These are phyloP conservation scores for Clausena lansium DNA, from an alignment of 345 rosid species.

Conservation along the genomic window DNA sequence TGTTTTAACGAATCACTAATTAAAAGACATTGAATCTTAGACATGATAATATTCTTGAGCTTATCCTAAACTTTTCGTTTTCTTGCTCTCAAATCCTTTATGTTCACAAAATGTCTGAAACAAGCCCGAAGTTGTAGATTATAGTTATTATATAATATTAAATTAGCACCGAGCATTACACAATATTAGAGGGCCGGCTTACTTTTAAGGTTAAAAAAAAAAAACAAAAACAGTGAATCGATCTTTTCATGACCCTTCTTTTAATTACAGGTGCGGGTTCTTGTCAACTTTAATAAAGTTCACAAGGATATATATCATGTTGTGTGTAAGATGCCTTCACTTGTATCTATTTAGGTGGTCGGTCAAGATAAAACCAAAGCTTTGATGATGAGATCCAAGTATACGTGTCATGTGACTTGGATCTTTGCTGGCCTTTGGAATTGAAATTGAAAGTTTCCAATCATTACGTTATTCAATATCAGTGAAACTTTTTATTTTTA, in stretches of 20 bases:
- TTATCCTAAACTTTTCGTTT: neutral
- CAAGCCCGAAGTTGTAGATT: constrained; percentile 1
- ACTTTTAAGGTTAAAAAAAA: neutral
- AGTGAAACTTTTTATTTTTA: neutral
- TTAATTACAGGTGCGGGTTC: constrained; percentile 16
- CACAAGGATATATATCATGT: neutral
- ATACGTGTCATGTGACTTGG: constrained; percentile 19
- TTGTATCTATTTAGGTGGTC: constrained; percentile 13
- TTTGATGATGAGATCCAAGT: constrained; percentile 6
- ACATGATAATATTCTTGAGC: neutral
- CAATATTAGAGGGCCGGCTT: neutral
- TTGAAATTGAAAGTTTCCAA: constrained; percentile 12
- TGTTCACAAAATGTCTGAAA: neutral
- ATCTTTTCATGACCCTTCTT: constrained; percentile 1
- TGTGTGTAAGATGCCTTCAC: neutral
- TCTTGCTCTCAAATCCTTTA: neutral
- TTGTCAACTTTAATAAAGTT: constrained; percentile 35
- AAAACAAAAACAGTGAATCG: neutral
- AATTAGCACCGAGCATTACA: neutral
- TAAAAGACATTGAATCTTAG: neutral
- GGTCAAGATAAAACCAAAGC: constrained; percentile 21
- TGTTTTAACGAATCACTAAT: neutral
- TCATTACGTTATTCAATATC: constrained; percentile 21
- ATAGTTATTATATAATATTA: neutral
- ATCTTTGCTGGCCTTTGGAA: neutral